These are phyloP conservation scores for Globisporangium lucens DNA, from an alignment of 352 stramenopile species.

Conservation along the genomic window DNA sequence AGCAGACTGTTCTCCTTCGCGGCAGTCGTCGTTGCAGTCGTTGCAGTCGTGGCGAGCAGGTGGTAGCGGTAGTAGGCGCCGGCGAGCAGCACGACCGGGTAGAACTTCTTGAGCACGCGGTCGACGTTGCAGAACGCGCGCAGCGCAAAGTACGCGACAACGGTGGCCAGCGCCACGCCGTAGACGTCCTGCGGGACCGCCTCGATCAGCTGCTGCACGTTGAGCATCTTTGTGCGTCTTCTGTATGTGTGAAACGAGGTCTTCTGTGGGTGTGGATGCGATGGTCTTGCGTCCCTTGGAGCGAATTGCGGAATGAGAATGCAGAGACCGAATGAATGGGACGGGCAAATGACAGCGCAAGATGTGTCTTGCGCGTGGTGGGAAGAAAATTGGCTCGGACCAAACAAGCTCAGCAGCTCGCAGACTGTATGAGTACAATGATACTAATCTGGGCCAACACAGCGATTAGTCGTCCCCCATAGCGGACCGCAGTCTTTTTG, in stretches of 20 bases:
- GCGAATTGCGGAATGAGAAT: slow-evolving; percentile 13
- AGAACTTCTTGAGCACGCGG: slow-evolving; percentile 51
- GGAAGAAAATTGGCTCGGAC: neutral
- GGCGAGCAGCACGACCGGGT: slow-evolving; percentile 46
- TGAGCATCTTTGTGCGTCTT: slow-evolving; percentile 16
- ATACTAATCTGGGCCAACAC: slow-evolving; percentile 7
- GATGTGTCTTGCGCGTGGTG: neutral
- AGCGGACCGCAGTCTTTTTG: neutral
- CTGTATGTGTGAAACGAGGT: neutral
- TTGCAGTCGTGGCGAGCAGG: neutral
- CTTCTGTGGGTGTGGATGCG: neutral
- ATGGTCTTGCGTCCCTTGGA: slow-evolving; percentile 6
- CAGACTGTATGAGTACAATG: neutral
- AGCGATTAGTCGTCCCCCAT: neutral
- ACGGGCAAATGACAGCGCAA: neutral
- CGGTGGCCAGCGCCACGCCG: slow-evolving; percentile 31
- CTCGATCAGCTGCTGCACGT: slow-evolving; percentile 25
- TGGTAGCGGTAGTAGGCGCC: slow-evolving; percentile 54
- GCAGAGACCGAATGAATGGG: neutral
- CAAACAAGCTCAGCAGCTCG: neutral
- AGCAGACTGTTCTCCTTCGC: slow-evolving; percentile 13
- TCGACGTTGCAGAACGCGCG: slow-evolving; percentile 69
- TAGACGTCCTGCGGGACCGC: slow-evolving; percentile 30
- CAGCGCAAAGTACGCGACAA: slow-evolving; percentile 59
- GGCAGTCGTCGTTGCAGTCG: neutral